Conservation (phyloP, 352 stramenopile species). For the Phytophthora pinifolia region DNA sequence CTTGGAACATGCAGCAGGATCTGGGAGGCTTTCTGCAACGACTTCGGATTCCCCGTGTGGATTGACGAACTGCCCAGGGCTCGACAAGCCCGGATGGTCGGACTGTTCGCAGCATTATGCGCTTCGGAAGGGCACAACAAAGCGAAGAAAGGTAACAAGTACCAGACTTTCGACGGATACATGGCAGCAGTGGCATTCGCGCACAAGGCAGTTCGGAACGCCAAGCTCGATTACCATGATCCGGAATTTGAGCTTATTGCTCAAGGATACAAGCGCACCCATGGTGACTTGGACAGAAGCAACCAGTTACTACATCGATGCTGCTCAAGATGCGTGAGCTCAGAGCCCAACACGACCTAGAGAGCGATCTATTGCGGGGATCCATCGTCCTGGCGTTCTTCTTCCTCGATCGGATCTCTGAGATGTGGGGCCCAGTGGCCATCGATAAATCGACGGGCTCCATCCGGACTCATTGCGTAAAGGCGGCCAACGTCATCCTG, state of each 20-base stretch:
- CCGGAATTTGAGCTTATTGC: conserved; percentile 30
- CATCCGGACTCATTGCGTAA: conserved; percentile 6
- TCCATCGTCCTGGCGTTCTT: conserved; percentile 8
- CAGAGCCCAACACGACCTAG: background rate
- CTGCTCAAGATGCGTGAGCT: conserved; percentile 29
- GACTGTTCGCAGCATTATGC: conserved; percentile 16
- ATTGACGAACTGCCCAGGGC: conserved; percentile 21
- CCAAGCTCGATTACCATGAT: conserved; percentile 15
- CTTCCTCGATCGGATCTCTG: conserved; percentile 23
- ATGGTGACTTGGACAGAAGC: conserved; percentile 31
- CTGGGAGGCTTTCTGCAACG: conserved; percentile 6
- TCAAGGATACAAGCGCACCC: conserved; percentile 24
- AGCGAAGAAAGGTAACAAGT: conserved; percentile 20
- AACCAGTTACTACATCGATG: conserved; percentile 36
- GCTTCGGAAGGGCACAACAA: conserved; percentile 24
- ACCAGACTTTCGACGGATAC: conserved; percentile 18
- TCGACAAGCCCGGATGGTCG: conserved; percentile 19
- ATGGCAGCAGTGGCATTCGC: conserved; percentile 22
- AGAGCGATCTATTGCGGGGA: background rate
- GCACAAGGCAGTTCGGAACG: conserved; percentile 19
- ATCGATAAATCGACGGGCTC: background rate
- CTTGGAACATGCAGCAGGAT: conserved; percentile 3
- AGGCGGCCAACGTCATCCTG: conserved; percentile 5
- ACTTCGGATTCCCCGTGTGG: conserved; percentile 11
- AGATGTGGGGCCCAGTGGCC: conserved; percentile 20